Evolutionary conservation across 2,329 filamentous ascomycete genomes (phyloP), one percentile per base, ranked within the genome.

Genomic region (Nemania serpens): DNA sequence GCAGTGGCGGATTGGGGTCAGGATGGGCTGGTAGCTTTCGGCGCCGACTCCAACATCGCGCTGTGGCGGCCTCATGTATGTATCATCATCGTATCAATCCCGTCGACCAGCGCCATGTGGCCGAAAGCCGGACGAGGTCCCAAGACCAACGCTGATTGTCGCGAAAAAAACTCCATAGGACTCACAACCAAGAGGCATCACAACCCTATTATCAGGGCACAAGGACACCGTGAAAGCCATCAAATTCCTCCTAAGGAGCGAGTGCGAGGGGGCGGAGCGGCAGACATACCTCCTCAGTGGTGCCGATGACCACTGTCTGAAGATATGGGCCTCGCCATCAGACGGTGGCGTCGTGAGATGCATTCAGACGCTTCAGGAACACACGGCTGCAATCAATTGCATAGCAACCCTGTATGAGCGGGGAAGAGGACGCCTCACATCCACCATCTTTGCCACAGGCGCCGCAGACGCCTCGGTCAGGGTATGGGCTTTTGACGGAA

Each of bases 1-100:
- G 88, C 89, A 15, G 91, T 92, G 29, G 93, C 94, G 29, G 94
- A 98, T 78, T 99, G 95, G 95, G 87, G 90, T 72, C 73, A 77
- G 18, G 78, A 83, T 65, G 91, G 90, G 10, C 74, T 93, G 46
- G 81, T 99, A 55, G 95, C 93, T 33, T 99, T 91, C 78, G 95
- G 95, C 34, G 89, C 93, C 9, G 91, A 96, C 76, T 88, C 88
- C 68, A 95, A 95, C 77, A 84, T 99, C 69, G 94, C 93, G 45
- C 74, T 98, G 42, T 99, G 95, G 95, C 82, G 87, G 73, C 93
- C 93, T 58, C 76, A 83, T 73, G 91, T 93, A 81, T 76, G 87
- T 63, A 58, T 46, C 29, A 42, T 36, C 36, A 29, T 29, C 25
- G n/a, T n/a, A n/a, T n/a, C n/a, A n/a, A n/a, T n/a, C n/a, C n/a